These are phyloP conservation scores for Pilatotrama ljubarskyi DNA, from an alignment of 768 basidiomycete genomes.

Conservation along the genomic window DNA sequence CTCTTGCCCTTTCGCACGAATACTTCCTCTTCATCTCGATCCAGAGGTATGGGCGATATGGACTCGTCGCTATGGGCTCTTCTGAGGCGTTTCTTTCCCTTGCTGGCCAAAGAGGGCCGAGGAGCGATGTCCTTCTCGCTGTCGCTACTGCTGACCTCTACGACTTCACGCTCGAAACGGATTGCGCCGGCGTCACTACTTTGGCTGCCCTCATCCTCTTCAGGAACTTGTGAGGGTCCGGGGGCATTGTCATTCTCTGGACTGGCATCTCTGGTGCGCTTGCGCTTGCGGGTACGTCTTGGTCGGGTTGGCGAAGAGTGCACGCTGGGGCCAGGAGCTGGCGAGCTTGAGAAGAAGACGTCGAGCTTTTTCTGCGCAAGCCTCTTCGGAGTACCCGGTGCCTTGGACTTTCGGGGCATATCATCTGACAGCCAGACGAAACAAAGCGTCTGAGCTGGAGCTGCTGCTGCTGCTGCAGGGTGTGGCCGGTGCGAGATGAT, in stretches of 20 bases:
- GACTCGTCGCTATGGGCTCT: conserved; percentile 25
- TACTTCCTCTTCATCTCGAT: conserved; percentile 9
- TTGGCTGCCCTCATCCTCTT: conserved; percentile 27
- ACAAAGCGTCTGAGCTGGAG: background rate
- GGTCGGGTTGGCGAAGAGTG: conserved; percentile 2
- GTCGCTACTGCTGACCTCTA: conserved; percentile 20
- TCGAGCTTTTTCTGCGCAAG: conserved; percentile 48
- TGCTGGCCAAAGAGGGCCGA: conserved; percentile 19
- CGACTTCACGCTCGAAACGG: conserved; percentile 43
- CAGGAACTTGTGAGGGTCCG: background rate
- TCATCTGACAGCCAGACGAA: background rate
- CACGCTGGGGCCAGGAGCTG: conserved; percentile 20
- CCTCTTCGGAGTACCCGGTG: conserved; percentile 27
- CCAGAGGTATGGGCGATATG: background rate
- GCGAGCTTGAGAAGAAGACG: conserved; percentile 33
- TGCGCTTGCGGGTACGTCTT: background rate
- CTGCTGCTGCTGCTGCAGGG: background rate
- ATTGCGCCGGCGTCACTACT: conserved; percentile 54
- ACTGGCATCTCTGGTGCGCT: background rate
- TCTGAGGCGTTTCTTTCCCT: conserved; percentile 12
- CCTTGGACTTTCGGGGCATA: conserved; percentile 27
- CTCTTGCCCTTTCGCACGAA: conserved; percentile 24
- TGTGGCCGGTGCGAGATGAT: background rate
- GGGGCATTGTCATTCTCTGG: background rate
- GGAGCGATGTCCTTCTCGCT: conserved; percentile 29